A percentile compares a stretch with the other conserved stretches of the same genome.
These are phyloP conservation scores for Neopestalotiopsis sp. DNA, from an alignment of 2,329 filamentous ascomycete genomes.

Conservation along the genomic window DNA sequence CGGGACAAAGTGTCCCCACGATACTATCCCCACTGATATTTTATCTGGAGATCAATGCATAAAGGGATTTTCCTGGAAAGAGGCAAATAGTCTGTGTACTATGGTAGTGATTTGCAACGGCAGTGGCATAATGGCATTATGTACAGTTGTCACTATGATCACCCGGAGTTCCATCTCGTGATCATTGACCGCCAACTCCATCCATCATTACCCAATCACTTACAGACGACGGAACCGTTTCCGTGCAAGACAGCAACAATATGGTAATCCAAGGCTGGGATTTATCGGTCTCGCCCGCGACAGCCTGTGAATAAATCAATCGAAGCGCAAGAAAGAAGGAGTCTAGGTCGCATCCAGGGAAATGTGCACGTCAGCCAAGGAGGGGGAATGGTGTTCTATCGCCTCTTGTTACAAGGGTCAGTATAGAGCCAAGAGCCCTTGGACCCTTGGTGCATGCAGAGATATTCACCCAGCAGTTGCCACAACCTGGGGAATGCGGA, in stretches of 20 bases:
- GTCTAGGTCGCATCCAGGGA: background rate
- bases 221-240: background rate
- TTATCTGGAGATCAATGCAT: slow-evolving; percentile 1
- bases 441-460: slow-evolving; percentile 18
- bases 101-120: background rate
- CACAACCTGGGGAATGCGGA: slow-evolving; percentile 19
- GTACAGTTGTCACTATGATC: background rate
- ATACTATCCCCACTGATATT: slow-evolving; percentile 3
- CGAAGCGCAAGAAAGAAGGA: background rate
- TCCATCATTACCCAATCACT: background rate
- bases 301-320: background rate
- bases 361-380: background rate
- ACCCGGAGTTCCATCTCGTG: background rate
- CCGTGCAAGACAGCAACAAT: background rate
- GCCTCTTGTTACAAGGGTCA: background rate
- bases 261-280: background rate
- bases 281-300: background rate
- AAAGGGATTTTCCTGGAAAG: background rate
- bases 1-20: slow-evolving; percentile 8
- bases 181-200: background rate
- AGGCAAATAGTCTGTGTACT: background rate
- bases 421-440: slow-evolving; percentile 14
- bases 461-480: background rate
- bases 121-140: background rate
- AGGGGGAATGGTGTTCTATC: slow-evolving; percentile 3